phyloP scores from a whole-genome alignment of 352 stramenopile genomes.

The Phytophthora syringae region DNA sequence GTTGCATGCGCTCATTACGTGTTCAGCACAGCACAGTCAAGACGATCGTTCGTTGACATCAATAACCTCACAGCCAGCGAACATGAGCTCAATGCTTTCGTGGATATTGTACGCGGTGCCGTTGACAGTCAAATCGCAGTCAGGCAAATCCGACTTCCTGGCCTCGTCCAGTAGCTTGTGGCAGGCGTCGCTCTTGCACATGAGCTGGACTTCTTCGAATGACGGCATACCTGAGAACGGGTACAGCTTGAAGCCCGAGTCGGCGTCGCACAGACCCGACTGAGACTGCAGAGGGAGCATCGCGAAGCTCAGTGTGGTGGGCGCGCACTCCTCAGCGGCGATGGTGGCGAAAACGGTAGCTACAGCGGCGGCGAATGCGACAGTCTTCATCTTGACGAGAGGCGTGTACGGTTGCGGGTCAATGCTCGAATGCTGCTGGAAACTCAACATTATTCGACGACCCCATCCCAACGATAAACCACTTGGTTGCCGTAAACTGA shows the following conservation, averaged over 20 bases:
- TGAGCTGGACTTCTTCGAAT: constrained; percentile 26
- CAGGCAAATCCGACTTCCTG: constrained; percentile 33
- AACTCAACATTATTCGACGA: too few species aligned
- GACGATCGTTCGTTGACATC: constrained; percentile 27
- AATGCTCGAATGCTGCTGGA: constrained; percentile 18
- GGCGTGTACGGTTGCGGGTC: not conserved
- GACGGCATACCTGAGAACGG: constrained; percentile 45
- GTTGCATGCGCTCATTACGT: too few species aligned
- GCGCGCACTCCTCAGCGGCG: constrained; percentile 33
- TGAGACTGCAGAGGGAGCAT: constrained; percentile 40
- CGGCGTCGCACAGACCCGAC: constrained; percentile 27
- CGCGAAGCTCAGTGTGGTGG: constrained; percentile 38
- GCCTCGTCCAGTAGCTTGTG: constrained; percentile 35
- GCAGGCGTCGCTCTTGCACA: constrained; percentile 41
- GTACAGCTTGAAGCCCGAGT: constrained; percentile 44
- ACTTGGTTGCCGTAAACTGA: constrained; percentile 18
- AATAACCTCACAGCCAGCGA: constrained; percentile 27
- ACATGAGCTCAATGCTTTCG: constrained; percentile 38
- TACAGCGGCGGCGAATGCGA: constrained; percentile 12
- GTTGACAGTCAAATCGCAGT: constrained; percentile 40
- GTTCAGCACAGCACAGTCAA: constrained; percentile 7
- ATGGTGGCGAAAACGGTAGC: constrained; percentile 25
- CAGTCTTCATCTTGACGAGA: constrained; percentile 35
- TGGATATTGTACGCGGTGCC: constrained; percentile 44
- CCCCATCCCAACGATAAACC: constrained; percentile 31